phyloP scores from a whole-genome alignment of 169 alveolate species.

The Cryptosporidium meleagridis region DNA sequence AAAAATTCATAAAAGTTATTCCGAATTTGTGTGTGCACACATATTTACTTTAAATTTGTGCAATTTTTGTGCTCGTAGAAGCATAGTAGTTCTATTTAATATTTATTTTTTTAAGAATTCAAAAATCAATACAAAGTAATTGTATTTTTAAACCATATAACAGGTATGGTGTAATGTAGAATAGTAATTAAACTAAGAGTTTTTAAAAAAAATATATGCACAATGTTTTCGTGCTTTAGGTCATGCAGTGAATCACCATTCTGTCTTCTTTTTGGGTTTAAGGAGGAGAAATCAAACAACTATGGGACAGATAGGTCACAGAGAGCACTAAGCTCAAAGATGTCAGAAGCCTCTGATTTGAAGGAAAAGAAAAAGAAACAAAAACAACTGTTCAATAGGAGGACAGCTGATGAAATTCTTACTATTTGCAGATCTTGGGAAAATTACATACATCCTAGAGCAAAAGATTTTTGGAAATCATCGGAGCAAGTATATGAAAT shows the following conservation, averaged over 20 bases:
- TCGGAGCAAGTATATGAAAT: constrained; percentile 85
- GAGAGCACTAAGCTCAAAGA: constrained; percentile 61
- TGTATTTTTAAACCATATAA: not conserved
- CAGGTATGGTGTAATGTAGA: not conserved
- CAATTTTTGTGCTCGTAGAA: not conserved
- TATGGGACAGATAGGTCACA: constrained; percentile 64
- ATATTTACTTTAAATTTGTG: not conserved
- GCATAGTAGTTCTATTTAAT: not conserved
- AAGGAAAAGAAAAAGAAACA: not conserved
- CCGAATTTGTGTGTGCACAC: constrained; percentile 3
- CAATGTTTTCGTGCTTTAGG: constrained; percentile 68
- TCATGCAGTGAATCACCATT: constrained; percentile 74
- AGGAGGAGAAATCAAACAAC: constrained; percentile 30
- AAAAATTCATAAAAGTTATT: not conserved
- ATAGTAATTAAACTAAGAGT: not conserved
- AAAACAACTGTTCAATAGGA: constrained; percentile 77
- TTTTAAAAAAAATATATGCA: not conserved
- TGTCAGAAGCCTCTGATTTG: constrained; percentile 24
- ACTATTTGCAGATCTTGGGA: constrained; percentile 90
- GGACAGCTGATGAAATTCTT: constrained; percentile 89
- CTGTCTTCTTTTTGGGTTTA: constrained; percentile 60
- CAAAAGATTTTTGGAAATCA: constrained; percentile 89
- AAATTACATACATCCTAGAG: constrained; percentile 92
- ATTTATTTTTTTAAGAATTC: not conserved
- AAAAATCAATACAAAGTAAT: not conserved